Conservation (phyloP, 2,329 filamentous ascomycete genomes). For the Diaporthe nobilis region DNA sequence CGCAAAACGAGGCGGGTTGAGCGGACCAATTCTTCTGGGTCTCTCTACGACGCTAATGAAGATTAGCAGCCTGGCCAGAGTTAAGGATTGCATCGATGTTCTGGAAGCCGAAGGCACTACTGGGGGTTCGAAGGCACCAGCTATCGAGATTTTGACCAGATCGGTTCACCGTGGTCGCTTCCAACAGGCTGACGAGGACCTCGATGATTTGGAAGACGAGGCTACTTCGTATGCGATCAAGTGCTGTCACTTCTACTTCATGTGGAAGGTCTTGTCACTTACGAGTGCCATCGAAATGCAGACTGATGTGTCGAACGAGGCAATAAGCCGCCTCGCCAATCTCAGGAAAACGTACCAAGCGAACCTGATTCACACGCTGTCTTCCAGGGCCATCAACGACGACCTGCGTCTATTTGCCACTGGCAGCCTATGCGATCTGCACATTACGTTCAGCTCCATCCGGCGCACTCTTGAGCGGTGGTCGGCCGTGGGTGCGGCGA, state of each 20-base stretch:
- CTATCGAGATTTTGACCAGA: conserved; percentile 79
- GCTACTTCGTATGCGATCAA: conserved; percentile 83
- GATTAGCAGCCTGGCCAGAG: conserved; percentile 83
- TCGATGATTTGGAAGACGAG: conserved; percentile 84
- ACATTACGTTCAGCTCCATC: conserved; percentile 83
- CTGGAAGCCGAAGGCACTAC: conserved; percentile 75
- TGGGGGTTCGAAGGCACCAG: conserved; percentile 62
- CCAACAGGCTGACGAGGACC: conserved; percentile 76
- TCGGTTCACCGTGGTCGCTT: conserved; percentile 82
- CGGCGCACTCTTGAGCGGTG: conserved; percentile 66
- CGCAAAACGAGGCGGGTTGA: conserved; percentile 78
- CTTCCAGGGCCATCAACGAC: conserved; percentile 79
- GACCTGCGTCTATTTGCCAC: conserved; percentile 83
- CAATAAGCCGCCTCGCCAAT: conserved; percentile 72
- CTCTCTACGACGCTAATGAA: conserved; percentile 83
- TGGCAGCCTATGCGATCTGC: conserved; percentile 84
- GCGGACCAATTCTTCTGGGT: conserved; percentile 74
- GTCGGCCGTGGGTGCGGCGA: conserved; percentile 52
- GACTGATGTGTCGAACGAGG: conserved; percentile 67
- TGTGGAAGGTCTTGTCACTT: conserved; percentile 86
- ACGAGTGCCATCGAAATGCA: conserved; percentile 68
- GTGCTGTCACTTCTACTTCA: conserved; percentile 88
- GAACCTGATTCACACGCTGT: conserved; percentile 77
- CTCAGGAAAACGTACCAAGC: conserved; percentile 71
- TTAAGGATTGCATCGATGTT: conserved; percentile 82